phyloP scores from a whole-genome alignment of 495 filamentous ascomycete genomes.

The Penicillium manginii region DNA sequence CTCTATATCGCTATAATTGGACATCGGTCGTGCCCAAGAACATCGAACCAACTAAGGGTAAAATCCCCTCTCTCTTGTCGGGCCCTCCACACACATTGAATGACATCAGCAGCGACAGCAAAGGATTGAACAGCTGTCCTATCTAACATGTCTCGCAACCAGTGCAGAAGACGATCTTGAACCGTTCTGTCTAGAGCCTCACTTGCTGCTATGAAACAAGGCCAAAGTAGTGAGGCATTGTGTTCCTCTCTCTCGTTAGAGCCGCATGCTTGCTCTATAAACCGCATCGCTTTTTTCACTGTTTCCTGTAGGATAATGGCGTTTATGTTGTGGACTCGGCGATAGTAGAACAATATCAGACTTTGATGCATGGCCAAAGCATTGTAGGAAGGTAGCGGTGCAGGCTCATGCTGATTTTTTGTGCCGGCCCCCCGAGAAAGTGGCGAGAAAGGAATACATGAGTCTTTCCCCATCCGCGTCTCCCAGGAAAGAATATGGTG shows the following conservation, averaged over 20 bases:
- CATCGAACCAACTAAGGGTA: conserved; percentile 24
- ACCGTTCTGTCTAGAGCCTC: conserved; percentile 12
- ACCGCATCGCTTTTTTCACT: neutral
- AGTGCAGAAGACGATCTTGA: conserved; percentile 5
- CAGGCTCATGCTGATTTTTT: no score
- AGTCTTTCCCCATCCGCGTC: no score
- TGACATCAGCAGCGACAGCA: conserved; percentile 12
- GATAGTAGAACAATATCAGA: neutral
- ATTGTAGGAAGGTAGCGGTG: neutral
- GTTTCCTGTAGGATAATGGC: neutral
- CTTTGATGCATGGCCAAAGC: neutral
- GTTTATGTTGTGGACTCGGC: neutral
- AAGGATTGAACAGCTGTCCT: conserved; percentile 12
- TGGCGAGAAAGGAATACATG: no score
- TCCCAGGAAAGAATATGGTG: neutral
- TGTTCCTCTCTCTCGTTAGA: neutral
- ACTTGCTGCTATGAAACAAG: conserved; percentile 19
- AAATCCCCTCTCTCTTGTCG: conserved; percentile 19
- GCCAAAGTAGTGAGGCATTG: conserved; percentile 15
- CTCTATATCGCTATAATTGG: conserved; percentile 14
- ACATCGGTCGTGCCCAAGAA: conserved; percentile 17
- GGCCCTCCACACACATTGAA: conserved; percentile 14
- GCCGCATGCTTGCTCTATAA: neutral
- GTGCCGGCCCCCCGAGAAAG: no score
- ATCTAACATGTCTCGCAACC: conserved; percentile 1